A percentile compares a stretch with the other conserved stretches of the same genome.
Evolutionary conservation across 2,329 filamentous ascomycete genomes (phyloP).

Genomic region (Massarina eburnea): DNA sequence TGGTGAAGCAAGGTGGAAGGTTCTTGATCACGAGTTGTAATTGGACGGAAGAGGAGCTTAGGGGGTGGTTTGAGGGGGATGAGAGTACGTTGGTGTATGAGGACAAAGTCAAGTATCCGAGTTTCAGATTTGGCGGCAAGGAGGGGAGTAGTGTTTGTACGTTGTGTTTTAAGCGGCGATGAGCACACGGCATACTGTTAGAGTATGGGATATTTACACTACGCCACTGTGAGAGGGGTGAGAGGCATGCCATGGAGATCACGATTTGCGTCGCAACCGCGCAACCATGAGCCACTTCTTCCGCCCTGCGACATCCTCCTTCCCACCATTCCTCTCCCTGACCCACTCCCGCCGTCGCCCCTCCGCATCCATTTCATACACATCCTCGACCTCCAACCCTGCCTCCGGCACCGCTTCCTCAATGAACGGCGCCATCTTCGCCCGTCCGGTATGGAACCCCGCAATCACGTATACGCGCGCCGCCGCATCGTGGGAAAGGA

Average conservation of each 20-base stretch:
- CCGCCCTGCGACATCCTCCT: conserved; percentile 62
- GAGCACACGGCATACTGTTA: conserved; percentile 9
- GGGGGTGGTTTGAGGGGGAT: conserved; percentile 70
- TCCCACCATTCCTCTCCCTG: conserved; percentile 56
- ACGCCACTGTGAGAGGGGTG: background rate
- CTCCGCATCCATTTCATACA: conserved; percentile 70
- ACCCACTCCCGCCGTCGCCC: conserved; percentile 64
- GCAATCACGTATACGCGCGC: conserved; percentile 66
- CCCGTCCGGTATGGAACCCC: conserved; percentile 71
- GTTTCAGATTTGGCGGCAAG: conserved; percentile 85
- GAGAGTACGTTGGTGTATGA: conserved; percentile 59
- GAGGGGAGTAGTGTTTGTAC: conserved; percentile 89
- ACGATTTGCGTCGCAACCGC: conserved; percentile 26
- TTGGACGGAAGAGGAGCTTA: conserved; percentile 90
- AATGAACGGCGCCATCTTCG: conserved; percentile 68
- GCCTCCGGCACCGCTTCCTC: conserved; percentile 52
- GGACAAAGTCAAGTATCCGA: conserved; percentile 75
- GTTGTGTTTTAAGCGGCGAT: conserved; percentile 69
- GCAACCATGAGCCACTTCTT: conserved; percentile 73
- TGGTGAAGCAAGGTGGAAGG: conserved; percentile 71
- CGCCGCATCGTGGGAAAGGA: conserved; percentile 51
- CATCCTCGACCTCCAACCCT: conserved; percentile 61
- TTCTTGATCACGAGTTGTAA: conserved; percentile 95
- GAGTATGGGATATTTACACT: background rate
- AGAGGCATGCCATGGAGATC: background rate